Base-by-base conservation (phyloP, 1,284 basidiomycete species). In the Xerocomus alliaceus region DNA sequence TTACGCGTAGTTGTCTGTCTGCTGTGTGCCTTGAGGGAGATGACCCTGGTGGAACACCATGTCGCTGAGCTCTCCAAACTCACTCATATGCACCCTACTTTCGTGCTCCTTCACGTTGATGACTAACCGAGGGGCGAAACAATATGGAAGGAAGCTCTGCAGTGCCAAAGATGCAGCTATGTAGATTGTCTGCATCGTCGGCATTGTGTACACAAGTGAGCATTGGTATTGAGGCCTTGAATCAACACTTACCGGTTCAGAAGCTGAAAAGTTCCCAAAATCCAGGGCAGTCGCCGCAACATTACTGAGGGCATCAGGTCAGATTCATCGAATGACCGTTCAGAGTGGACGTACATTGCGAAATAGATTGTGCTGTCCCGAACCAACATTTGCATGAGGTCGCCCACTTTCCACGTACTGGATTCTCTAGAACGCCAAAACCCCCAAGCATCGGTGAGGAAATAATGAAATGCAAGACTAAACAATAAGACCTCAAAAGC, bases 311-410 rank as follows among this genome's bases (percentile, higher is more conserved):
- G 18, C 13, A 35, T 9, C 3, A 10, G 12, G 7, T 53, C 2
- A 55, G 51, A 34, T 41, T 42, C 17, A 2, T 22, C 41, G 28
- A 31, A 31, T 3, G 9, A 49, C 28, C 13, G 7, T 13, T 32
- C 2, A 18, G 31, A 7, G 13, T 10, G 12, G 20, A 60, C 68
- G 2, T 48, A 71, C 68, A 69, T 61, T 2, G 58, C 59, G 3
- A 67, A 69, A 48, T 69, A 69, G 24, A 69, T 29, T 1, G 55
- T 70, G 47, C 66, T 67, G 52, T 69, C 64, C 13, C 68, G 56
- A 45, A 64, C 50, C 37, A 69, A 31, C 26, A 69, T 62, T n/a
- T 41, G 54, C 29, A 69, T 3, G 1, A 71, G 54, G 12, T 70
- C 59, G n/a, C 51, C 54, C 17, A 58, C 47, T 24, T 56, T 60